Percentiles rank a stretch among this genome's conserved stretches.
Conservation (phyloP, 345 rosid genomes). For the Theobroma cacao region DNA sequence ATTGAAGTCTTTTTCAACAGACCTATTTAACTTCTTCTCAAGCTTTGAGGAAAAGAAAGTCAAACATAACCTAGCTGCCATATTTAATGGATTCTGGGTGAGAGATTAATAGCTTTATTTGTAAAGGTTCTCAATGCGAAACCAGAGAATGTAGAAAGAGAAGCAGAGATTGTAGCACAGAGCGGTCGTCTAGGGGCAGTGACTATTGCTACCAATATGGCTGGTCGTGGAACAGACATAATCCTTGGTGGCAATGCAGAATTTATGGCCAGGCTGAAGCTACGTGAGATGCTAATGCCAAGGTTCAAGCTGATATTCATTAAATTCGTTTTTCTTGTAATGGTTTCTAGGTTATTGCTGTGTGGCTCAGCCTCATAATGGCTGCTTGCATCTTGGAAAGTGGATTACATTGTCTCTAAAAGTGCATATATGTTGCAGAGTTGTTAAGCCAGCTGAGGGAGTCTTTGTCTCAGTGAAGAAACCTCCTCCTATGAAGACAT, state of each 20-base stretch:
- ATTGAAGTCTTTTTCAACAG: neutral
- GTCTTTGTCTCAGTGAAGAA: constrained; percentile 84
- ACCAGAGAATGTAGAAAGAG: constrained; percentile 99
- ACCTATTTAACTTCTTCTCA: neutral
- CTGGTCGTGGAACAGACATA: constrained; percentile 98
- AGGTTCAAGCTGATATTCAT: constrained; percentile 45
- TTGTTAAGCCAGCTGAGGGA: constrained; percentile 75
- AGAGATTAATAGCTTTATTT: constrained; percentile 23
- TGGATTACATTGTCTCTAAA: neutral
- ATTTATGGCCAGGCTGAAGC: constrained; percentile 96
- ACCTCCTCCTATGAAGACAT: constrained; percentile 72
- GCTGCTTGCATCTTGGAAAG: neutral
- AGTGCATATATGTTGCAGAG: constrained; percentile 44
- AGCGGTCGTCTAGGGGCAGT: constrained; percentile 98
- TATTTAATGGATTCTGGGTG: neutral
- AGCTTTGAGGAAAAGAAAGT: neutral
- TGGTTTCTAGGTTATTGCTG: neutral
- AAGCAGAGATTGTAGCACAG: constrained; percentile 99
- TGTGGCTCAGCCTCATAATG: neutral
- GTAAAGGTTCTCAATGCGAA: constrained; percentile 94
- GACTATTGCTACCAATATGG: constrained; percentile 98
- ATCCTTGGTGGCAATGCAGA: constrained; percentile 98
- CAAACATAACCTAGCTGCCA: neutral
- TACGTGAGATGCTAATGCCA: constrained; percentile 97
- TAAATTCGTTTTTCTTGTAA: constrained; percentile 5